Evolutionary conservation across 2,329 filamentous ascomycete species (phyloP), one percentile per base, ranked within the genome.

Genomic region (Magnaporthiopsis poae): DNA sequence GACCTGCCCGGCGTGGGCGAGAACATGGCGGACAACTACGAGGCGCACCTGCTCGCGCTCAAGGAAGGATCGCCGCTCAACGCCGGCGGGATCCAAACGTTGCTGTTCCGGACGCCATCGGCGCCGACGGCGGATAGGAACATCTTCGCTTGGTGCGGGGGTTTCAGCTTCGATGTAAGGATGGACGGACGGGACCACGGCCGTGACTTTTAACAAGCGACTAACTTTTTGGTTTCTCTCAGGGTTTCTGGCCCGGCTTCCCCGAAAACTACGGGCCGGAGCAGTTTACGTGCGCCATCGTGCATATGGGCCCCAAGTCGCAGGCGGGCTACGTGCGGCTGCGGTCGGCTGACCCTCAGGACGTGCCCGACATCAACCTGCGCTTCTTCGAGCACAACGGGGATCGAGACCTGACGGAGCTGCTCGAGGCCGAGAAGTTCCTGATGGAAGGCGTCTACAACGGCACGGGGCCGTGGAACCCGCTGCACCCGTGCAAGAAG

Each of bases 1-100:
- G 68, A 89, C 71, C 78, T 87, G 1, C 86, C 86, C 0, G 87
- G 86, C 62, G 86, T 90, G 13, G 88, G 87, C 35, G 80, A 78
- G 59, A 88, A 88, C 74, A 76, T 88, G 7, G 80, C 84, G 72
- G 84, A 88, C 74, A 82, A 82, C 62, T 80, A 80, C 73, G 80
- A 82, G 70, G 76, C 80, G 64, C 76, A 75, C 36, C 71, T 81
- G 25, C 71, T 79, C 18, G 80, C 77, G 7, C 73, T 81, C 13
- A 72, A 71, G 39, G 61, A 66, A 27, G 65, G 33, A 25, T 77
- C 73, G 21, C 77, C 73, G 25, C 77, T 75, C 39, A 65, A 69
- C 27, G 68, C 74, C 5, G 69, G 66, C 70, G 65, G 67, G 61
- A 15, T 70, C 69, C 70, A 72, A 2, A 71, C 72, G 18, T 62